These are phyloP conservation scores for Croton setiger DNA, from an alignment of 441 rosid genomes.

Conservation along the genomic window DNA sequence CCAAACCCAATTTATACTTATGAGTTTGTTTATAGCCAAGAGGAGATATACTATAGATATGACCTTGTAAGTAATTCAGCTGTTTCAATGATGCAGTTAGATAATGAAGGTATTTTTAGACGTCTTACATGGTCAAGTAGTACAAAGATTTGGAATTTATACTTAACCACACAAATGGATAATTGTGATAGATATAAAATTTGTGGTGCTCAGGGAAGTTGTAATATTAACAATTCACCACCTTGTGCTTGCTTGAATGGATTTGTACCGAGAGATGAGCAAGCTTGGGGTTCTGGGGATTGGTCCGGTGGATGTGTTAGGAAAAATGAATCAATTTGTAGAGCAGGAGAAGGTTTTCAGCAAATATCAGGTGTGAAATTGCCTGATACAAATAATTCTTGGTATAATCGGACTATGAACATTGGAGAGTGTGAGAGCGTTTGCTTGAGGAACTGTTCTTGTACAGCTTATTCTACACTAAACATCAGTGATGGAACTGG, in stretches of 20 bases:
- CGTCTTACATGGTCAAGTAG: conserved; percentile 44
- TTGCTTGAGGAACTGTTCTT: conserved; percentile 56
- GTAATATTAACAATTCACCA: conserved; percentile 35
- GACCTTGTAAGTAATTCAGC: conserved; percentile 29
- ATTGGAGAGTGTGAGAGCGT: conserved; percentile 42
- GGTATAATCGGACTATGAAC: conserved; percentile 28
- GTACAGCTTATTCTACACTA: conserved; percentile 59
- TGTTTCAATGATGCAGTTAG: conserved; percentile 30
- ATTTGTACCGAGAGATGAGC: conserved; percentile 37
- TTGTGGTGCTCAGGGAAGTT: conserved; percentile 69
- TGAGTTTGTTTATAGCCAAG: conserved; percentile 26
- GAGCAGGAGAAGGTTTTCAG: conserved; percentile 33
- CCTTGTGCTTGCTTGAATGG: conserved; percentile 64
- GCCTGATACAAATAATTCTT: conserved; percentile 43
- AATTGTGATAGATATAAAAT: conserved; percentile 49
- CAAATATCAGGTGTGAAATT: conserved; percentile 45
- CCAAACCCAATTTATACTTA: conserved; percentile 23
- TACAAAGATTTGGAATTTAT: conserved; percentile 41
- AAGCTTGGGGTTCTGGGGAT: conserved; percentile 48
- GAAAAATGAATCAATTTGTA: conserved; percentile 29
- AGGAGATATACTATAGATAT: conserved; percentile 34
- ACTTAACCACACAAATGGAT: conserved; percentile 32
- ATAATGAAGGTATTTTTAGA: conserved; percentile 25
- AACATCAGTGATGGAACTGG: conserved; percentile 46
- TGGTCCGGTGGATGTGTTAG: conserved; percentile 74